Conservation (phyloP, 805 yeast genomes). For the Candida cerambycidarum region DNA sequence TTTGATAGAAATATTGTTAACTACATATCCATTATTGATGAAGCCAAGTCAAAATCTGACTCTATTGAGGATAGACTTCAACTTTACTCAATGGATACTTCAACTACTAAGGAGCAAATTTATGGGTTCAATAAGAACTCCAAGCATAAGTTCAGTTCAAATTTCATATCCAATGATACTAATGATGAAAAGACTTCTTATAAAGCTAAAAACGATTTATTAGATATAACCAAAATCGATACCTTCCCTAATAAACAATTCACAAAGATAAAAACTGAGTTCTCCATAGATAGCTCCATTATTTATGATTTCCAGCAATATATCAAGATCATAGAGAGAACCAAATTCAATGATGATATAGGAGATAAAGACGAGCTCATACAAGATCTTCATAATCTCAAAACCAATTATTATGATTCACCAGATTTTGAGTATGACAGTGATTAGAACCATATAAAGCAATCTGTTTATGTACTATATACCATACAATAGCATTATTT, state of each 20-base stretch:
- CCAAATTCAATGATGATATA: conserved; percentile 14
- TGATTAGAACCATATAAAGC: conserved; percentile 10
- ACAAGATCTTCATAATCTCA: conserved; percentile 32
- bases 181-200: conserved; percentile 5
- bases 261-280: conserved; percentile 19
- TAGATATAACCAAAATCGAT: conserved; percentile 24
- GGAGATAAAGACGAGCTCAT: conserved; percentile 31
- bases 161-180: conserved; percentile 9
- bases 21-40: conserved; percentile 19
- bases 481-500: too few relatives aligned
- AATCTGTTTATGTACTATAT: not conserved
- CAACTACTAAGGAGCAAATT: not conserved
- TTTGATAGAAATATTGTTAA: conserved; percentile 50
- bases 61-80: not conserved
- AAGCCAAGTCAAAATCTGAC: not conserved
- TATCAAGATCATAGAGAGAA: conserved; percentile 20
- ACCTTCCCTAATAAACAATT: conserved; percentile 25
- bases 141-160: conserved; percentile 8
- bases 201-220: conserved; percentile 14
- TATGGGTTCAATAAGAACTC: conserved; percentile 12
- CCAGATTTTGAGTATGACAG: conserved; percentile 31
- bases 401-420: conserved; percentile 32
- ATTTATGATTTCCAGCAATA: conserved; percentile 30
- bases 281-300: conserved; percentile 24
- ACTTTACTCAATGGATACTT: conserved; percentile 1